Percentiles rank a stretch among this genome's conserved stretches.
phyloP scores from a whole-genome alignment of 2,329 filamentous ascomycete species.

The Fusarium sp. region DNA sequence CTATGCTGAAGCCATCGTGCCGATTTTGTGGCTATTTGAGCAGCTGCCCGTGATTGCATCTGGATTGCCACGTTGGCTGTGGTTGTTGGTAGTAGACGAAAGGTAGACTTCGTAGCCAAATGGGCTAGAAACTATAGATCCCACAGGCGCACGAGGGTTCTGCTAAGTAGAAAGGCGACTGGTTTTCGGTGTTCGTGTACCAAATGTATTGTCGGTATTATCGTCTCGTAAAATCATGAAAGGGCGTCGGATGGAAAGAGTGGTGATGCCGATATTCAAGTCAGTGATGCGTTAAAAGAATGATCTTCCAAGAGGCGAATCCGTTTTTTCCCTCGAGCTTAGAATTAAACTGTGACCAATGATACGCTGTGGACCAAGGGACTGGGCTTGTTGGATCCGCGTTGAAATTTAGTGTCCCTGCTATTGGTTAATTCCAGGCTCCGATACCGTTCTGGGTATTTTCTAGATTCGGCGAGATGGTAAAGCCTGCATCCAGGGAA shows the following conservation, averaged over 20 bases:
- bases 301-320: slow-evolving; percentile 26
- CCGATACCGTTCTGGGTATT: slow-evolving; percentile 13
- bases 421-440: slow-evolving; percentile 41
- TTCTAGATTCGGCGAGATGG: neutral
- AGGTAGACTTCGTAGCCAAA: slow-evolving; percentile 23
- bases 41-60: slow-evolving; percentile 59
- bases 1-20: slow-evolving; percentile 58
- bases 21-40: slow-evolving; percentile 55
- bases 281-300: slow-evolving; percentile 27
- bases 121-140: slow-evolving; percentile 19
- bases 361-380: slow-evolving; percentile 19
- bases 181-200: neutral
- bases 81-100: slow-evolving; percentile 3
- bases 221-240: neutral
- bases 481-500: neutral
- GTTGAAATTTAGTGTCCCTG: neutral
- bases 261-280: slow-evolving; percentile 28
- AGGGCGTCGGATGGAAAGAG: slow-evolving; percentile 4
- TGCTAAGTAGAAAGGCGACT: too few relatives aligned
- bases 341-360: slow-evolving; percentile 39
- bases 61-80: slow-evolving; percentile 53
- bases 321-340: slow-evolving; percentile 43
- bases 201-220: neutral
- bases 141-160: slow-evolving; percentile 19
- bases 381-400: slow-evolving; percentile 7